phyloP scores from a whole-genome alignment of 441 rosid genomes.

The Melastoma candidum region DNA sequence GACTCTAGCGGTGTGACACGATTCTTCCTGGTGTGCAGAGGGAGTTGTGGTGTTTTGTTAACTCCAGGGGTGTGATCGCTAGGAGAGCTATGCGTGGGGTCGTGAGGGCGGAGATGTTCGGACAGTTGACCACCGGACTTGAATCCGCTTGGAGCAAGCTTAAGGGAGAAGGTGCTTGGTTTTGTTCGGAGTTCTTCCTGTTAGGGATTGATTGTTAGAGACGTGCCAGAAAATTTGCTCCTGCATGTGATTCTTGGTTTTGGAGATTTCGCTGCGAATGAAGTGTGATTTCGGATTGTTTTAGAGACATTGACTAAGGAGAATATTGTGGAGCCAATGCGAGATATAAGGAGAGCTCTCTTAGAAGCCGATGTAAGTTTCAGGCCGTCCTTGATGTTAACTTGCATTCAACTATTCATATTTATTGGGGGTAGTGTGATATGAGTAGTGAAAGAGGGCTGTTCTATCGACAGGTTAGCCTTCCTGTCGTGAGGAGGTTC shows the following conservation, averaged over 20 bases:
- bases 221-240: not conserved
- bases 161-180: constrained; percentile 74
- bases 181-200: not conserved
- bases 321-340: constrained; percentile 87
- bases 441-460: not conserved
- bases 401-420: too few species aligned
- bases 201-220: not conserved
- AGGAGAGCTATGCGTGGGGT: constrained; percentile 28
- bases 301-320: constrained; percentile 92
- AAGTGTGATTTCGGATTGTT: constrained; percentile 12
- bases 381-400: too few species aligned
- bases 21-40: too few species aligned
- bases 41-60: constrained; percentile 58
- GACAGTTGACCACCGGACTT: constrained; percentile 80
- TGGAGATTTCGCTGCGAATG: not conserved
- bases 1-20: too few species aligned
- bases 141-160: constrained; percentile 98
- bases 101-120: constrained; percentile 93
- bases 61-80: constrained; percentile 29
- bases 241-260: constrained; percentile 1
- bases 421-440: too few species aligned
- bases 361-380: constrained; percentile 93
- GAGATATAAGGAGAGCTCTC: constrained; percentile 95
- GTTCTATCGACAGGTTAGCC: constrained; percentile 69
- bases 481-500: constrained; percentile 97